phyloP scores from a whole-genome alignment of 345 rosid species.

The Erodium maritimum region DNA sequence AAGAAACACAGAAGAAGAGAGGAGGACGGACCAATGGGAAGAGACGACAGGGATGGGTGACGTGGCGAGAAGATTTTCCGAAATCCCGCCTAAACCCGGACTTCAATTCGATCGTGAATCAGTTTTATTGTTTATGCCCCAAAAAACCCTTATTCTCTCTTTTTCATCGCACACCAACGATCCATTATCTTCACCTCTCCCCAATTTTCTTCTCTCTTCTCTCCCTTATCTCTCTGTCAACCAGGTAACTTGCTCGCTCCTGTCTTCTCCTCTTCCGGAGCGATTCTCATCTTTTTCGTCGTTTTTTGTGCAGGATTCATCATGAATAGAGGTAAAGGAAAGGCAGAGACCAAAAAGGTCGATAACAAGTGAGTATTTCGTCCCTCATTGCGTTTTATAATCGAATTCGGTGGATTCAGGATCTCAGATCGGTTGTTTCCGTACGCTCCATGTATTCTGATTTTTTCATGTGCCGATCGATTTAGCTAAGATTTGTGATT shows the following conservation, averaged over 20 bases:
- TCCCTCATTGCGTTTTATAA: not conserved
- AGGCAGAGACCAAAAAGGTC: constrained; percentile 17
- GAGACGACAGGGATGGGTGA: constrained; percentile 19
- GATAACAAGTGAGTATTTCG: constrained; percentile 30
- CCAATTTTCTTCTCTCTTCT: not conserved
- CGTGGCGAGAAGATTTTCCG: constrained; percentile 23
- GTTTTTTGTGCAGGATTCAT: constrained; percentile 25
- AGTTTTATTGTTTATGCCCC: constrained; percentile 6
- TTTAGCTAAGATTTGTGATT: not conserved
- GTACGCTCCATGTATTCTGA: not conserved
- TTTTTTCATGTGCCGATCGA: not conserved
- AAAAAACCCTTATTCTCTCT: constrained; percentile 14
- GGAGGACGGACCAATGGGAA: constrained; percentile 6
- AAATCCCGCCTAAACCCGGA: constrained; percentile 55
- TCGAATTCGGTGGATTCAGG: not conserved
- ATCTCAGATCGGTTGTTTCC: constrained; percentile 9
- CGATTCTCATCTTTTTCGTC: constrained; percentile 16
- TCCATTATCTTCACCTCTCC: not conserved
- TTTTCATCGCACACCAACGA: not conserved
- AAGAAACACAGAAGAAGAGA: not conserved
- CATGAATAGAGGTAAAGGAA: constrained; percentile 59
- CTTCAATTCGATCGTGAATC: constrained; percentile 9
- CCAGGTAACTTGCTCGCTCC: constrained; percentile 20
- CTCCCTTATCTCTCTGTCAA: constrained; percentile 13
- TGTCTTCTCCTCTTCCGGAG: constrained; percentile 10